phyloP scores from a whole-genome alignment of 1,284 basidiomycete genomes.

The Ustilago bromivora region DNA sequence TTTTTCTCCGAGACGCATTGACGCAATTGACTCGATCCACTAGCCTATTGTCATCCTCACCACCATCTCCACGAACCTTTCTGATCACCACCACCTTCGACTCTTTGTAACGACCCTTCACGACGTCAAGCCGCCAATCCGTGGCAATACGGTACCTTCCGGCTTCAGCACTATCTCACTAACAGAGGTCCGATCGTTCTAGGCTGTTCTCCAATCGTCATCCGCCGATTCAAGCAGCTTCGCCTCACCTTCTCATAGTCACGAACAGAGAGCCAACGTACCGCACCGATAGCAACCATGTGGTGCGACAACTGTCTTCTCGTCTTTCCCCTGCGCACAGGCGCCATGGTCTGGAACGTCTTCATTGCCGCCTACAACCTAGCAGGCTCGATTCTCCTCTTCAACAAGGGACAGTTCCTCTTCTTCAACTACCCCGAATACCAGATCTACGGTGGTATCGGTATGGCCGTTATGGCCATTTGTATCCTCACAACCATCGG shows the following conservation, averaged over 20 bases:
- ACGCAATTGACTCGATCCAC: neutral
- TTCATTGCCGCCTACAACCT: constrained; percentile 78
- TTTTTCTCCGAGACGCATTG: neutral
- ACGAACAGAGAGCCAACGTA: neutral
- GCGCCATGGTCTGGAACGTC: constrained; percentile 80
- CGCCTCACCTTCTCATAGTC: neutral
- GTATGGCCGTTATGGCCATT: constrained; percentile 74
- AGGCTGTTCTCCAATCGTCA: too few relatives aligned
- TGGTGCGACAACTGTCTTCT: constrained; percentile 66
- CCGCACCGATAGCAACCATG: constrained; percentile 21
- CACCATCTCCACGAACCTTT: neutral
- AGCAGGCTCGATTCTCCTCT: constrained; percentile 78
- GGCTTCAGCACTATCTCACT: neutral
- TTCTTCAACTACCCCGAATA: constrained; percentile 78
- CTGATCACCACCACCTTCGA: constrained; percentile 1
- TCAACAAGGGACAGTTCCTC: constrained; percentile 77
- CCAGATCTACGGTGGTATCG: constrained; percentile 81
- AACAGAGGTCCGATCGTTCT: neutral
- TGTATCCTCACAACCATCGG: constrained; percentile 77
- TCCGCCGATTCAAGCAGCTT: neutral
- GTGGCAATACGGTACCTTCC: neutral
- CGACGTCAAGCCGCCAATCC: neutral
- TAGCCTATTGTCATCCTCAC: neutral
- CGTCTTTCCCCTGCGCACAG: constrained; percentile 68
- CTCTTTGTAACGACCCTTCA: neutral